Evolutionary conservation across 148 eudicot genomes (phyloP), one percentile per base, ranked within the genome.

Genomic region (Bassia scoparia): DNA sequence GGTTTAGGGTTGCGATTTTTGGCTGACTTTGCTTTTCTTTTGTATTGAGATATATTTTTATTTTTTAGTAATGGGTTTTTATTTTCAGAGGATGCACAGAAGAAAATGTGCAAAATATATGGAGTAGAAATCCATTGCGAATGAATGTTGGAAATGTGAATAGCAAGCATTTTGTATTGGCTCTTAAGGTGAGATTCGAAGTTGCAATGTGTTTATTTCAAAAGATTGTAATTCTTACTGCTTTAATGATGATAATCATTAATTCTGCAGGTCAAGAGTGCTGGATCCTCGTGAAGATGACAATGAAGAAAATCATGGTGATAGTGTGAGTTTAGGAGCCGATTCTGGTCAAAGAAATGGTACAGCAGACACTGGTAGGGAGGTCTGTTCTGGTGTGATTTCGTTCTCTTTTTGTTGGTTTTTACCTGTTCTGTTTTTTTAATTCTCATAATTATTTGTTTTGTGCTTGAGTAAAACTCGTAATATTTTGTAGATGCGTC

Each of bases 201-300:
- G 16, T 26, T 52, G 21, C 33, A 64, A 37, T 43, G 73, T 37
- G 49, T 31, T 26, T 33, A 49, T 5, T 54, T 43, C 33, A 49
- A 58, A 15, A n/a, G 30, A 21, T 59, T 33, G 16, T 53, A 34
- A 35, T 27, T 43, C 9, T 23, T 23, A 30, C 24, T 7, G 18
- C 44, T 30, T 23, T 55, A 38, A 37, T 61, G 48, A 55, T 27
- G 56, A 63, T 11, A 54, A 27, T 48, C 18, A 17, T 70, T 21
- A 29, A 61, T 27, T 64, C 13, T 75, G 67, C 83, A 95, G 98
- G 97, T 95, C 73, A 95, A 89, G 80, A 95, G 85, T 97, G n/a
- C n/a, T n/a, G n/a, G n/a, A n/a, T n/a, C n/a, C 96, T 72, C 89
- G 97, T 83, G 99, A 95, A 76, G 92, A 90, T 79, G 96, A 90